Evolutionary conservation across 192 early-diverging fungal species (phyloP).

Genomic region (Coemansia sp.): DNA sequence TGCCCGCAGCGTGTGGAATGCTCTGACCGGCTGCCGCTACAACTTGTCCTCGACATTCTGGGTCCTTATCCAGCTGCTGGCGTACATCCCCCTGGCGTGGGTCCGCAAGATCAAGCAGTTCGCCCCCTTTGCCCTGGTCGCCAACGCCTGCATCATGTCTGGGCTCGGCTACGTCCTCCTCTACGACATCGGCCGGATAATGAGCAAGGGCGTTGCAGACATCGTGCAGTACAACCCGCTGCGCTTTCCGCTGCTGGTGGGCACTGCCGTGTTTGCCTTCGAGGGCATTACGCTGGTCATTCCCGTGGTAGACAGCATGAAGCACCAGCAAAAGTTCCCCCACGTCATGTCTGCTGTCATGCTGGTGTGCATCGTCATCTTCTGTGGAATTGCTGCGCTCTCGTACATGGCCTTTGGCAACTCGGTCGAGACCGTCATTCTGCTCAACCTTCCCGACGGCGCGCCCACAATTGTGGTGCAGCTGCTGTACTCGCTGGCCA

Average conservation of each 20-base stretch:
- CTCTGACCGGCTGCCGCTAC: conserved; percentile 63
- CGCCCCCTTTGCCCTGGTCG: conserved; percentile 80
- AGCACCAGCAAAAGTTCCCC: conserved; percentile 78
- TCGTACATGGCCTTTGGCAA: conserved; percentile 86
- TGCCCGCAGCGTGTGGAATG: conserved; percentile 63
- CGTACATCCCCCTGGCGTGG: conserved; percentile 81
- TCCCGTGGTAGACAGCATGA: conserved; percentile 77
- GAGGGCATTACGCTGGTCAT: conserved; percentile 84
- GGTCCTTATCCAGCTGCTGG: conserved; percentile 70
- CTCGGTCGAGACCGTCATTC: conserved; percentile 80
- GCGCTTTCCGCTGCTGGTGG: conserved; percentile 83
- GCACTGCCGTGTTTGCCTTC: conserved; percentile 90
- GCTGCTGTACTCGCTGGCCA: conserved; percentile 88
- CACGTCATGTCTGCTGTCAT: conserved; percentile 72
- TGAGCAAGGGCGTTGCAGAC: conserved; percentile 50
- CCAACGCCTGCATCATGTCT: conserved; percentile 87
- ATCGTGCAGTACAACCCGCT: conserved; percentile 74
- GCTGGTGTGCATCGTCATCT: conserved; percentile 73
- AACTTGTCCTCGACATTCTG: conserved; percentile 68
- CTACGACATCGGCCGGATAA: conserved; percentile 59
- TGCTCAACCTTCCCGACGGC: conserved; percentile 77
- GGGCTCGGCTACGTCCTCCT: conserved; percentile 84
- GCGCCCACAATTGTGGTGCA: conserved; percentile 68
- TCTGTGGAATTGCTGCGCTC: conserved; percentile 73
- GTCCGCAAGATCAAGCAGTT: conserved; percentile 90